Evolutionary conservation across 202 grass and related monocot genomes (phyloP).

Genomic region (Elaeis oleifera): DNA sequence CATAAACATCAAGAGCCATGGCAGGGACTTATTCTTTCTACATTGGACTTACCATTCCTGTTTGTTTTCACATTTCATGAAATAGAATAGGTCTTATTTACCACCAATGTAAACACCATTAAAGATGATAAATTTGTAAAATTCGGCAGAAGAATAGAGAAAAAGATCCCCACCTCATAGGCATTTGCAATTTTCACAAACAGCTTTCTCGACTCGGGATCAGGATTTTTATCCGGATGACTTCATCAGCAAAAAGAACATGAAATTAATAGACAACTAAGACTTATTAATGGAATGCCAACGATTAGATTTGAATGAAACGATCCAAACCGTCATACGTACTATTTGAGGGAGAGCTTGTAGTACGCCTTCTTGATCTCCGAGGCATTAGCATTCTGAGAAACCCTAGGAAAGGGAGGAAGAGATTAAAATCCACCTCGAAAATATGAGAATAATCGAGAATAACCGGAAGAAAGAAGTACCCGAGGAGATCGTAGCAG

Average conservation of each 20-base stretch:
- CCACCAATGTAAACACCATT: too few species aligned
- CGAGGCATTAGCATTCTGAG: slow-evolving; percentile 69
- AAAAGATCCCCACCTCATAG: slow-evolving; percentile 50
- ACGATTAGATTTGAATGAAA: neutral
- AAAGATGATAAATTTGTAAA: too few species aligned
- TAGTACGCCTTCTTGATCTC: slow-evolving; percentile 97
- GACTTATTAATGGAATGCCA: neutral
- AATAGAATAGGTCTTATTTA: too few species aligned
- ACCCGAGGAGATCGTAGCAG: slow-evolving; percentile 98
- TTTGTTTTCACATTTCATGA: too few species aligned
- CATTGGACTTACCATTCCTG: too few species aligned
- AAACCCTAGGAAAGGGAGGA: slow-evolving; percentile 33
- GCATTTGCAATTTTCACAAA: slow-evolving; percentile 94
- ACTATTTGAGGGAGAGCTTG: slow-evolving; percentile 96
- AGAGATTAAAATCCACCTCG: neutral
- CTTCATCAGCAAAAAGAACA: slow-evolving; percentile 21
- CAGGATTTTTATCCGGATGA: slow-evolving; percentile 92
- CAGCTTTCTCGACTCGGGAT: slow-evolving; percentile 79
- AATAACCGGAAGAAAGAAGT: neutral
- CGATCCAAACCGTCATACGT: slow-evolving; percentile 4
- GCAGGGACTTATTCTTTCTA: too few species aligned
- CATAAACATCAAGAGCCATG: too few species aligned
- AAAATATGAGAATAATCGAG: neutral
- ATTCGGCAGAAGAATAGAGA: neutral
- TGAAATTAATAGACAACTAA: slow-evolving; percentile 5